phyloP scores from a whole-genome alignment of 352 stramenopile species.

The Pilasporangium apinafurcum region DNA sequence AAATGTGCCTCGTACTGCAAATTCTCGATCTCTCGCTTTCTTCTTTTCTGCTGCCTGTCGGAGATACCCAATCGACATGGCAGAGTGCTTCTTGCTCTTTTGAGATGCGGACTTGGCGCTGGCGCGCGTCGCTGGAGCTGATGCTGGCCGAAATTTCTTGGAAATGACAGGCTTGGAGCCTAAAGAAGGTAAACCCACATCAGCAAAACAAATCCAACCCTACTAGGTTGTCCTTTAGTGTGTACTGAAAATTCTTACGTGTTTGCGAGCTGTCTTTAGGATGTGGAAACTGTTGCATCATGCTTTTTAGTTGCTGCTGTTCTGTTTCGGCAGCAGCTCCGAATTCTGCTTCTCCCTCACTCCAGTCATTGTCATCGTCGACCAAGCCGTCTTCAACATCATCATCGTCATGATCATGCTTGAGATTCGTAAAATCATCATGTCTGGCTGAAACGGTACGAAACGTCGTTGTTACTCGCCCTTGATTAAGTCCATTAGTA shows the following conservation, averaged over 20 bases:
- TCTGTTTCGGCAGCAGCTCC: not conserved
- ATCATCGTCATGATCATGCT: constrained; percentile 17
- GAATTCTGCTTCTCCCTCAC: constrained; percentile 23
- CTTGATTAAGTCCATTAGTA: too few species aligned
- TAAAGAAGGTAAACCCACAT: not conserved
- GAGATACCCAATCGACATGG: constrained; percentile 55
- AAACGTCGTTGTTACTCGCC: too few species aligned
- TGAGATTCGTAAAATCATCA: too few species aligned
- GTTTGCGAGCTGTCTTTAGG: too few species aligned
- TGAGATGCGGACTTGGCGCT: not conserved
- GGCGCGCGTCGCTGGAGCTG: constrained; percentile 36
- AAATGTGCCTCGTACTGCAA: constrained; percentile 47
- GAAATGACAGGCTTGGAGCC: not conserved
- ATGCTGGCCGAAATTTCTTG: constrained; percentile 41
- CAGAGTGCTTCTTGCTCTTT: constrained; percentile 8
- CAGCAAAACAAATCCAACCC: too few species aligned
- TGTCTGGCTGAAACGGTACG: too few species aligned
- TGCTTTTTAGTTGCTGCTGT: not conserved
- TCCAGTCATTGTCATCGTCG: constrained; percentile 13
- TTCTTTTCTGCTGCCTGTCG: constrained; percentile 54
- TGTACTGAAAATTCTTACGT: too few species aligned
- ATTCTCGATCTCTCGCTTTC: constrained; percentile 56
- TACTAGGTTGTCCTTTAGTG: too few species aligned
- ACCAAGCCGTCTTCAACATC: not conserved
- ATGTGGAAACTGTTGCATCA: too few species aligned